Conservation (phyloP, 2,329 filamentous ascomycete species). For the Paraphaeosphaeria minitans region DNA sequence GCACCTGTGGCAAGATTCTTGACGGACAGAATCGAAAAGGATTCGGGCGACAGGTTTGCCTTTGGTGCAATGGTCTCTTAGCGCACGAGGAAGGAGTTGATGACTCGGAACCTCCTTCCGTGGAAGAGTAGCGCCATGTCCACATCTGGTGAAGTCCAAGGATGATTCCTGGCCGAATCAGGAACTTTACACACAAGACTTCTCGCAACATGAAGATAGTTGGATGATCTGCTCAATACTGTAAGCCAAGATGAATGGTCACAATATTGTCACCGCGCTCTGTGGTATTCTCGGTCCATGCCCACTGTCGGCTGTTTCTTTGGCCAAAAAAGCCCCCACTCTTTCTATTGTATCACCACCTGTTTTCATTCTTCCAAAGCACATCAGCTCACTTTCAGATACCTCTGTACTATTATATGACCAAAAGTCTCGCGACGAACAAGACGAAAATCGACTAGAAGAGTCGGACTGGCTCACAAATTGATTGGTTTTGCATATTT, state of each 20-base stretch:
- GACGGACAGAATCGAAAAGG: background rate
- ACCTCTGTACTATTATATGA: background rate
- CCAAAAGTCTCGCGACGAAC: background rate
- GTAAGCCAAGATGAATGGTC: background rate
- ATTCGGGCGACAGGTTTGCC: background rate
- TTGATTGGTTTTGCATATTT: too few species aligned
- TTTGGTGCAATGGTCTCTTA: conserved; percentile 6
- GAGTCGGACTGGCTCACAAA: too few species aligned
- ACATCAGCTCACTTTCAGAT: background rate
- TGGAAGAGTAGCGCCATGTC: background rate
- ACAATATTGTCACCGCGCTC: background rate
- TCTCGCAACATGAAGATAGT: background rate
- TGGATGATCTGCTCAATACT: background rate
- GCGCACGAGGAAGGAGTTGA: background rate
- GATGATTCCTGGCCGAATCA: background rate
- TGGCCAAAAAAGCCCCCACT: background rate
- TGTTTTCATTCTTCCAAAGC: background rate
- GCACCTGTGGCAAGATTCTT: background rate
- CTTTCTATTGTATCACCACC: background rate
- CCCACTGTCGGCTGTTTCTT: background rate
- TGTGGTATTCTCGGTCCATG: background rate
- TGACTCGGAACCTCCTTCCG: background rate
- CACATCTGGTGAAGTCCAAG: background rate
- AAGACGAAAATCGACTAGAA: background rate
- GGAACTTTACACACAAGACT: background rate